phyloP scores from a whole-genome alignment of 2,329 filamentous ascomycete genomes.

The Paracamarosporium sp. region DNA sequence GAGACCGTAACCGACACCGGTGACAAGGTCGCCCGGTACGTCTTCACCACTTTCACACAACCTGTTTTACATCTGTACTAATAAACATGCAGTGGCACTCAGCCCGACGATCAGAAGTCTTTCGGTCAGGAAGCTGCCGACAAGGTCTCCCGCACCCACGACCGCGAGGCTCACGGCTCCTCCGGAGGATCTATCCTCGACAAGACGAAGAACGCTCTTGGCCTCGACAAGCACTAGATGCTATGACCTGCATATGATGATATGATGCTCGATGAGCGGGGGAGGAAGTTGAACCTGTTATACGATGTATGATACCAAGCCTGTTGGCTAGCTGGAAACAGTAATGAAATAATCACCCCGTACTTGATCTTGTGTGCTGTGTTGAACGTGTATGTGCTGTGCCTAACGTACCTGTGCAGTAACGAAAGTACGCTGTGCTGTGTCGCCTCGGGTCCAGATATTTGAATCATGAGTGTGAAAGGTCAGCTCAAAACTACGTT shows the following conservation, averaged over 20 bases:
- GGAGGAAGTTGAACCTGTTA: not conserved
- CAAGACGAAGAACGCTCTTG: slow-evolving; percentile 57
- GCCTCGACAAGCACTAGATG: slow-evolving; percentile 50
- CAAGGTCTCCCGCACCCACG: slow-evolving; percentile 48
- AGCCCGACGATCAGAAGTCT: slow-evolving; percentile 64
- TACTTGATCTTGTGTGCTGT: not conserved
- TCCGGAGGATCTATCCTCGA: slow-evolving; percentile 50
- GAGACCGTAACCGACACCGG: slow-evolving; percentile 62
- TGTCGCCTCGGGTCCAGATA: too few relatives aligned
- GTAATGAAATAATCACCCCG: not conserved
- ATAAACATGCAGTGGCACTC: slow-evolving; percentile 47
- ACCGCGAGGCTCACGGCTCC: slow-evolving; percentile 45
- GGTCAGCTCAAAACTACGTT: too few relatives aligned
- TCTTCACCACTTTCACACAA: not conserved
- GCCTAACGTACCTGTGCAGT: too few relatives aligned
- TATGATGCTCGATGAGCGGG: slow-evolving; percentile 7
- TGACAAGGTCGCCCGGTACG: slow-evolving; percentile 62
- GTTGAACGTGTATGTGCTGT: too few relatives aligned
- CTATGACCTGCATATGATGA: slow-evolving; percentile 1
- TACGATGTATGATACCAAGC: slow-evolving; percentile 27
- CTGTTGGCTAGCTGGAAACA: slow-evolving; percentile 19
- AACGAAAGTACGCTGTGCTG: too few relatives aligned
- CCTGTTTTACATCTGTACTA: slow-evolving; percentile 14
- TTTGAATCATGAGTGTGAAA: too few relatives aligned
- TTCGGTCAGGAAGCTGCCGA: slow-evolving; percentile 56